Percentiles rank a stretch among this genome's conserved stretches.
phyloP scores from a whole-genome alignment of 495 filamentous ascomycete species.

The Bacidia gigantensis region DNA sequence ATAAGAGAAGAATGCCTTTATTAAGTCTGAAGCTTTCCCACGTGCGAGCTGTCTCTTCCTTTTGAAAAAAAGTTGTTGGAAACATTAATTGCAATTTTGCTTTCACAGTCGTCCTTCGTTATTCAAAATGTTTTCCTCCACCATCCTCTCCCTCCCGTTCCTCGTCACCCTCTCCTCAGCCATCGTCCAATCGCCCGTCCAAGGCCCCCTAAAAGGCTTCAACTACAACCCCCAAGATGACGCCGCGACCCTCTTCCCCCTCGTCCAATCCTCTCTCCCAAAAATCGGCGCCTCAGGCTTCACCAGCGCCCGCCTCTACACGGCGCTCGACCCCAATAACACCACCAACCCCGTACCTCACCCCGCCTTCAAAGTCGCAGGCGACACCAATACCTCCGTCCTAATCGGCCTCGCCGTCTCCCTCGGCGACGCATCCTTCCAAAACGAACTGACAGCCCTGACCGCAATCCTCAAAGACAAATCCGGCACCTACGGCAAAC shows the following conservation, averaged over 20 bases:
- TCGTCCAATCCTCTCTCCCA: constrained; percentile 50
- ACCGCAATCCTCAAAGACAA: constrained; percentile 37
- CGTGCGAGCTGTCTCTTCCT: no score
- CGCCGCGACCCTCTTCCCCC: constrained; percentile 51
- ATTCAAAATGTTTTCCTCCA: background rate
- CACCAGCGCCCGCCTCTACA: constrained; percentile 56
- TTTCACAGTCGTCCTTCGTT: background rate
- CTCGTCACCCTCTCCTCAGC: background rate
- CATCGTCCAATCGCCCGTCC: background rate
- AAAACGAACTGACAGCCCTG: constrained; percentile 57
- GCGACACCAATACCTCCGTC: constrained; percentile 53
- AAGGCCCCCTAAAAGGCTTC: constrained; percentile 47
- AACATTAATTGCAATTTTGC: background rate
- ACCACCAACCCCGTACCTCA: constrained; percentile 9
- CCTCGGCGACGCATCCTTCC: constrained; percentile 45
- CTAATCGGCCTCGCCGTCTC: constrained; percentile 72
- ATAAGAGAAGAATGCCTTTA: no score
- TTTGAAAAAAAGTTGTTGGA: no score
- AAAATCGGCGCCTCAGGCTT: constrained; percentile 49
- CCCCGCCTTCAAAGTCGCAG: constrained; percentile 55
- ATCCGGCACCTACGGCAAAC: constrained; percentile 34
- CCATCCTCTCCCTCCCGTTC: background rate
- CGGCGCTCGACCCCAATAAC: constrained; percentile 31
- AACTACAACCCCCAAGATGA: constrained; percentile 56
- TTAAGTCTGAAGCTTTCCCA: no score